Evolutionary conservation across 371 early-diverging fungal genomes (phyloP), one percentile per base, ranked within the genome.

Genomic region (Mucor circinelloides): DNA sequence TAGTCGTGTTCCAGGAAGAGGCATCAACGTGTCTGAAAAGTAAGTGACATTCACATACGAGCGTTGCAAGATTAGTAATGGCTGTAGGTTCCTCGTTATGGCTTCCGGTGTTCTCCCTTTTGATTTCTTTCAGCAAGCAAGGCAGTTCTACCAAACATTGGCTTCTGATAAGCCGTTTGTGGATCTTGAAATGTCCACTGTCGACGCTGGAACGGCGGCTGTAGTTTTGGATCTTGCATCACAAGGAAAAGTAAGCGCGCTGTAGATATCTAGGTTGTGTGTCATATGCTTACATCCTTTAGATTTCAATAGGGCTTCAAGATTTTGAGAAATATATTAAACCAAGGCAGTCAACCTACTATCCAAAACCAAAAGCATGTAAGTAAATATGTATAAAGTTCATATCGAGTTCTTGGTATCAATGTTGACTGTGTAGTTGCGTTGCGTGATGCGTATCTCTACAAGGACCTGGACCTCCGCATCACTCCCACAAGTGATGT

Each of bases 11-110:
- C 72, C 72, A 10, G 72, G 72, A 19, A 60, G 72, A 55, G 13
- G 28, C n/a, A 38, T 68, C 2, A 68, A 68, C 54, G 67, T 72
- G 36, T 72, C 72, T 21, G 64, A 60, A 42, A 68, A 58, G 72
- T 72, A 68, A 60, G 48, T 15, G 0, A 1, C 6, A 52, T 42
- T 32, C 3, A 3, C 32, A 30, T 23, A 32, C 17, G 7, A 44
- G 48, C 0, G 32, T 17, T 6, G 12, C 38, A 55, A 28, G 56
- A 17, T 9, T 67, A 38, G 38, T 27, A 21, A 23, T 13, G 58
- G 28, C 4, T 19, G 34, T 8, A 72, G 72, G 21, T 72, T 68
- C 13, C 6, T 72, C 4, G 28, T 25, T 9, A 3, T 68, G 30
- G 57, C 68, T 55, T 36, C 61, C 25, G 60, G 68, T 7, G 15